Base-by-base conservation (phyloP, 2,329 filamentous ascomycete genomes). In the Colletotrichum melonis region DNA sequence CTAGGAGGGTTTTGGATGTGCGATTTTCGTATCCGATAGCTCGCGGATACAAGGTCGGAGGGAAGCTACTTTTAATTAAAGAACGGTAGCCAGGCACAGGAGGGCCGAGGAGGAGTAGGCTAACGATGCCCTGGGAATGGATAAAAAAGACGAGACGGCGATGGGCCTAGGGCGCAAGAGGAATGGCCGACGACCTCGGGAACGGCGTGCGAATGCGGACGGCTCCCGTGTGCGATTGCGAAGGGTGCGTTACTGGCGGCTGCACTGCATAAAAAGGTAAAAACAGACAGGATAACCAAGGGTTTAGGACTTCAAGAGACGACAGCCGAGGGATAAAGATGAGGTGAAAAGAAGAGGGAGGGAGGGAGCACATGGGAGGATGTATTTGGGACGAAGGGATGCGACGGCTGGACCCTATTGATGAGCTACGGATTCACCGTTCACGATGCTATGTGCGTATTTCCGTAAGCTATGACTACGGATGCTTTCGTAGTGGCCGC, bases 171-270 rank as follows among this genome's bases (percentile, higher is more conserved):
- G 66, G 59, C 56, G n/a, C 49, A 42, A 46, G 67, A 24, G 49
- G 32, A 38, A 46, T 65, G 62, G 62, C 28, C 63, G 54, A 66
- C 22, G 30, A 52, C 55, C 55, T 70, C 57, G 65, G 65, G 57
- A 26, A 63, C 22, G 19, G 49, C 58, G 65, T 67, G 67, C 62
- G 67, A 70, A 66, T 60, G 63, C 67, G 67, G 67, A 26, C 35
- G 35, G 42, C 54, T 26, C 49, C 30, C 12, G 62, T 59, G 19
- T 57, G 62, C 62, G 54, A 67, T 67, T 66, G 63, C 63, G 67
- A 58, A 59, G 42, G 30, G 28, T 49, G 5, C 28, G 12, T 9
- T 35, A 35, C 38, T 42, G 38, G 38, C 38, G 38, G 38, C 38
- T 16, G 38, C 16, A 42, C 38, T 42, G 38, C 38, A 42, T 42